Base-by-base conservation (phyloP, 305 asterid species). In the Nicotiana rustica region DNA sequence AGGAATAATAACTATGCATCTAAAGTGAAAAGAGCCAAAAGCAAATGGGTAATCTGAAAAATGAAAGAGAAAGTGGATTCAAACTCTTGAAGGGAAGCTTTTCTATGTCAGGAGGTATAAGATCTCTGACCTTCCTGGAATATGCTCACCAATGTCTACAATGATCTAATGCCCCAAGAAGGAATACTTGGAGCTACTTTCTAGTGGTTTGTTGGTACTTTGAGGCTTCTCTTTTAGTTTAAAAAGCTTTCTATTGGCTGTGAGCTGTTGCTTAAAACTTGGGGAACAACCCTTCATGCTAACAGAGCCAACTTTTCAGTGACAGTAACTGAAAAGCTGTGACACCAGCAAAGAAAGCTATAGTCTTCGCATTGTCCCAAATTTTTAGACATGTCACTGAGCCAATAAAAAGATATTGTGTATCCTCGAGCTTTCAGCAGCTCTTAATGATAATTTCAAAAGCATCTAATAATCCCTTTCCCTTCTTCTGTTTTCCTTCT, bases 11-110 rank as follows among this genome's bases (percentile, higher is more conserved):
- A 25, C 44, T 75, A 75, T 3, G 6, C 65, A 25, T 52, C 65
- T 75, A 75, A 52, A 75, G 61, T 52, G 65, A 75, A 60, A 49
- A 75, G 65, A 44, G 47, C 9, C n/a, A 75, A 49, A 75, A 52
- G 15, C 29, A 75, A 25, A 73, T 49, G 44, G 60, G 25, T 73
- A 73, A 49, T 73, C 79, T 49, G 78, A 49, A 49, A 47, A 15
- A 73, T 25, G 12, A 25, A 71, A 73, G 64, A 49, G 25, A 3
- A 47, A 25, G 29, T 38, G 55, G 47, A 75, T 52, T 75, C 80
- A 52, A 15, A 55, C 65, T 75, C 65, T 15, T 75, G 62, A 75
- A 67, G 14, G 79, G 6, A 47, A 4, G 80, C 31, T 75, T 21
- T 15, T 75, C 29, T 29, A 29, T 57, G 1, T 52, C 80, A 52